Base-by-base conservation (phyloP, 345 rosid species). In the Salix exigua region DNA sequence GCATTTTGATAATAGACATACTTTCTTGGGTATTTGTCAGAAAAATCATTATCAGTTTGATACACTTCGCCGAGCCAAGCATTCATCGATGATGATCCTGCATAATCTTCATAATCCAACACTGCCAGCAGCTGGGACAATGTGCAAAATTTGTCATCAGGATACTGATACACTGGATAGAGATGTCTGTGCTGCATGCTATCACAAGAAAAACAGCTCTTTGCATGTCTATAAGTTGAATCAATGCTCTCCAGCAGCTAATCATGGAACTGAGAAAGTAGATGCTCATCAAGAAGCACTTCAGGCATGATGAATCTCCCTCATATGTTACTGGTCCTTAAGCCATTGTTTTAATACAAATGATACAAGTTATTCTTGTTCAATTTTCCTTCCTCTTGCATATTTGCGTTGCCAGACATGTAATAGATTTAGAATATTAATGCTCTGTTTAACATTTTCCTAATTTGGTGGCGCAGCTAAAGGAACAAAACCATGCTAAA, bases 31-130 rank as follows among this genome's bases (percentile, higher is more conserved):
- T 23, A 83, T 93, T 51, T 91, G 89, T 76, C 89, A 88, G 76
- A 73, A 74, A 62, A 79, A 90, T 74, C 74, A 84, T 70, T 88
- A 89, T 81, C 85, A 85, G 73, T 91, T 91, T 55, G 88, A 91
- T 83, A 80, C 87, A 13, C 90, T 90, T 76, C 87, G 93, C 53
- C 88, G 87, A 53, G 94, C 93, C 75, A 93, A 93, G 83, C 75
- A 88, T 83, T 89, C 98, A 28, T 87, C 93, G 3, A 91, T 91
- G 93, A 89, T 90, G 94, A 84, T 91, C 81, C 85, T 93, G 37
- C 80, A 91, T 82, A 82, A 86, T 75, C 91, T 89, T 51, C 83
- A 77, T 68, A 78, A 75, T 71, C 83, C 81, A 73, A 76, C 16
- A 19, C 21, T 68, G 48, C 70, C 73, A 8, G 30, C 65, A 13